These are phyloP conservation scores for Verticillium nonalfalfae DNA, from an alignment of 2,329 filamentous ascomycete genomes.

Conservation along the genomic window DNA sequence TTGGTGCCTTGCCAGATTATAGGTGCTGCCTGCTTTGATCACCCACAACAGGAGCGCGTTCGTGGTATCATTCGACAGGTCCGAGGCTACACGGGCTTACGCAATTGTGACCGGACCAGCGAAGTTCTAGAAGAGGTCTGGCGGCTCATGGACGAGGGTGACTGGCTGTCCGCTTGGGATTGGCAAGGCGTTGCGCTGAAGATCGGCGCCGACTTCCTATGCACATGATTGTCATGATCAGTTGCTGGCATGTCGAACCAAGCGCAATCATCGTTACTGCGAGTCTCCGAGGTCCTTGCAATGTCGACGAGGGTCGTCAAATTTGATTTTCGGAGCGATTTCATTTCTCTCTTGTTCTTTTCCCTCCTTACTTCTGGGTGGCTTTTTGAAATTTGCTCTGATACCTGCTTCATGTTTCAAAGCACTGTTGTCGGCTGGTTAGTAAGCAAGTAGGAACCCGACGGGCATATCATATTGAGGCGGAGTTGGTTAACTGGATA, in stretches of 20 bases:
- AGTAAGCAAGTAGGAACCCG: not conserved
- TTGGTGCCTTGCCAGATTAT: constrained; percentile 55
- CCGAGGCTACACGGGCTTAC: constrained; percentile 52
- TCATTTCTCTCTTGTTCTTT: not conserved
- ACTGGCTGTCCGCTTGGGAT: constrained; percentile 57
- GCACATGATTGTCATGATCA: constrained; percentile 21
- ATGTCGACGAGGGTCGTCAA: not conserved
- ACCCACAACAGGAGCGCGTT: constrained; percentile 44
- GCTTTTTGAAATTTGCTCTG: not conserved
- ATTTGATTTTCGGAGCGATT: not conserved
- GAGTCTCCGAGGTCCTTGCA: too few relatives aligned
- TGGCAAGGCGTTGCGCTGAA: constrained; percentile 51
- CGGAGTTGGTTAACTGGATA: not conserved
- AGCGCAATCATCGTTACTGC: too few relatives aligned
- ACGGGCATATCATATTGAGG: not conserved
- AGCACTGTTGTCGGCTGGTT: not conserved
- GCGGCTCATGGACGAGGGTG: constrained; percentile 50
- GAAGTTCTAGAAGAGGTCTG: constrained; percentile 54
- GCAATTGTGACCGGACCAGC: constrained; percentile 47
- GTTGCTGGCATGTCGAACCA: too few relatives aligned
- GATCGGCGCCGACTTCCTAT: constrained; percentile 51
- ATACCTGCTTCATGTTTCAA: not conserved
- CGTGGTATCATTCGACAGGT: constrained; percentile 42
- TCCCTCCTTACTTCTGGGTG: not conserved
- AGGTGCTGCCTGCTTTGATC: constrained; percentile 52